phyloP scores from a whole-genome alignment of 2,329 filamentous ascomycete genomes.

The Paecilomyces niveus region DNA sequence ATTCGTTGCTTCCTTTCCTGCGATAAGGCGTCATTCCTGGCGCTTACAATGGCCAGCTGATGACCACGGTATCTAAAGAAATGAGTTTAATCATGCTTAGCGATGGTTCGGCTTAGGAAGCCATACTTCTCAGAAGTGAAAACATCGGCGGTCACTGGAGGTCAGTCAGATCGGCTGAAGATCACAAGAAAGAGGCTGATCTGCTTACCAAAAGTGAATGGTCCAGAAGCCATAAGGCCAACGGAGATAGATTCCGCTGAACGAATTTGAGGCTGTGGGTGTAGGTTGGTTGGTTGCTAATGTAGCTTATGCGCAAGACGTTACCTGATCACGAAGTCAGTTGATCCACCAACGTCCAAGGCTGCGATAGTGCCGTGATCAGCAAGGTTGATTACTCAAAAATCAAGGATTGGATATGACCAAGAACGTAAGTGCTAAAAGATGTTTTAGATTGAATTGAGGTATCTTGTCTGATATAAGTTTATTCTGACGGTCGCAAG shows the following conservation, averaged over 20 bases:
- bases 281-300: background rate
- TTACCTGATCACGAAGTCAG: background rate
- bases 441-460: background rate
- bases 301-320: background rate
- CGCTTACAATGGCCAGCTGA: conserved; percentile 53
- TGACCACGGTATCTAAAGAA: conserved; percentile 41
- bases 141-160: background rate
- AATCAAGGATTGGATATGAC: background rate
- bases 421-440: background rate
- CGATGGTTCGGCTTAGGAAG: background rate
- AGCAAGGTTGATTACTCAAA: background rate
- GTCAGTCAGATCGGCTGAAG: background rate
- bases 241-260: background rate
- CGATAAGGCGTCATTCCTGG: conserved; percentile 41
- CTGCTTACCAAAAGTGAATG: conserved; percentile 12
- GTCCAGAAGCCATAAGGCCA: conserved; percentile 11
- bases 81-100: background rate
- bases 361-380: background rate
- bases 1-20: conserved; percentile 52
- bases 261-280: background rate
- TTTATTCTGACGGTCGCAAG: background rate
- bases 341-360: background rate
- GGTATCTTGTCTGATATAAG: background rate
- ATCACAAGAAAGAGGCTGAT: background rate
- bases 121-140: background rate